Evolutionary conservation across 768 basidiomycete genomes (phyloP), one percentile per base, ranked within the genome.

Genomic region (Saitozyma podzolica): DNA sequence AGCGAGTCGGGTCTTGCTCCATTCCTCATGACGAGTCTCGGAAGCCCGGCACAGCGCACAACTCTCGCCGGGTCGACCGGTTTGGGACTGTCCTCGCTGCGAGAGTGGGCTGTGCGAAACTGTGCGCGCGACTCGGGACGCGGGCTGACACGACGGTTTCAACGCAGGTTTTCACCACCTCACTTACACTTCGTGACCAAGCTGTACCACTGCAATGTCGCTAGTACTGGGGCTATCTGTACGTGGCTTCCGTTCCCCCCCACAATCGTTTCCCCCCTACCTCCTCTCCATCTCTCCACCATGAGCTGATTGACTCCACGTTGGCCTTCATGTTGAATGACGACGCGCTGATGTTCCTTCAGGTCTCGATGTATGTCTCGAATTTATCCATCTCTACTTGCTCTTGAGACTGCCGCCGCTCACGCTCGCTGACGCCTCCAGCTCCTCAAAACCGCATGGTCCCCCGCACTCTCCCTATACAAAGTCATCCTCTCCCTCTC

Each of bases 401-500:
- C 29, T 29, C 29, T 29, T 7, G 41, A 6, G 45, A 47, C 45
- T 11, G 45, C 2, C 45, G 45, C 45, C 13, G 45, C 45, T 47
- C 45, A 47, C 45, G 3, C 11, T 9, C 17, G 20, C 63, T 59
- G 39, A 65, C 56, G 8, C 13, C 37, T 16, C 68, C 90, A 96
- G 80, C 91, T 95, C 55, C 84, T 97, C 62, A 96, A 97, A 81
- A 85, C 87, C 73, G 89, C 91, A 72, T 97, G 93, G 93, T 93
- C 91, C 0, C 93, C 93, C 8, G 93, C 93, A 2, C 80, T 97
- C 19, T 94, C 92, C 3, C 82, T 97, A 53, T 93, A 90, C 84
- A 96, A 97, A 82, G 90, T 95, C 73, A 88, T 97, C 80, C 85
- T 97, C 17, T 94, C 92, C 37, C 84, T 97, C 5, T 94, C 92